These are phyloP conservation scores for Hypericum perforatum DNA, from an alignment of 345 rosid genomes.

Conservation along the genomic window DNA sequence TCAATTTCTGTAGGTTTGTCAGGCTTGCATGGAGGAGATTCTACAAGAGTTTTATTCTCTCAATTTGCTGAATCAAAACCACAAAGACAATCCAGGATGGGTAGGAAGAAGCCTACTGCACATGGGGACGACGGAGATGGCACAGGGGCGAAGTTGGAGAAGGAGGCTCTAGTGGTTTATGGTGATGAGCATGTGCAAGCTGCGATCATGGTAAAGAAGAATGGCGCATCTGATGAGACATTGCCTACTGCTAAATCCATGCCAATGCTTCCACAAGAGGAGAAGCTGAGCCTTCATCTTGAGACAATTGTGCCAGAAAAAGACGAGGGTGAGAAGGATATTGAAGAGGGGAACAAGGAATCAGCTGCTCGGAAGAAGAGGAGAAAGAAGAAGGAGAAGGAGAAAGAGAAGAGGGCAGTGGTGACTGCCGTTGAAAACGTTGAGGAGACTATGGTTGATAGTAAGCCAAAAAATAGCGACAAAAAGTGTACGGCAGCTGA, in stretches of 20 bases:
- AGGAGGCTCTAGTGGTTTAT: constrained; percentile 52
- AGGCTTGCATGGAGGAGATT: too few species aligned
- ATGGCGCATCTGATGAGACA: constrained; percentile 62
- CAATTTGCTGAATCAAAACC: too few species aligned
- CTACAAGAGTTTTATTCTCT: too few species aligned
- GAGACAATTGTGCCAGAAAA: constrained; percentile 30
- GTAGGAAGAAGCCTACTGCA: constrained; percentile 53
- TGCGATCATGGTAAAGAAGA: constrained; percentile 44
- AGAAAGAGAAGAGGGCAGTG: constrained; percentile 58
- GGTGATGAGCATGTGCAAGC: constrained; percentile 66
- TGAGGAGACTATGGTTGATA: constrained; percentile 40
- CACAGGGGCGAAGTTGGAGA: constrained; percentile 45
- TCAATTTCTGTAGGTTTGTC: too few species aligned
- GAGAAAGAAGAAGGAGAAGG: constrained; percentile 83
- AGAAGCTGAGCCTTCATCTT: constrained; percentile 36
- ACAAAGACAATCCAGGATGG: constrained; percentile 26
- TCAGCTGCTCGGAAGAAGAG: constrained; percentile 85
- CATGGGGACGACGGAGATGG: constrained; percentile 41
- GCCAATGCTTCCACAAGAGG: constrained; percentile 34
- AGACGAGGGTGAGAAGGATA: constrained; percentile 52
- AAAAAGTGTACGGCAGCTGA: constrained; percentile 70
- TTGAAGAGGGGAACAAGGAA: constrained; percentile 53
- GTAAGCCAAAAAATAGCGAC: constrained; percentile 51
- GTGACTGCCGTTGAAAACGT: constrained; percentile 33
- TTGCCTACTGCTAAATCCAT: constrained; percentile 31